Evolutionary conservation across 139 green algal species (phyloP).

Genomic region (Chlorella sp.): DNA sequence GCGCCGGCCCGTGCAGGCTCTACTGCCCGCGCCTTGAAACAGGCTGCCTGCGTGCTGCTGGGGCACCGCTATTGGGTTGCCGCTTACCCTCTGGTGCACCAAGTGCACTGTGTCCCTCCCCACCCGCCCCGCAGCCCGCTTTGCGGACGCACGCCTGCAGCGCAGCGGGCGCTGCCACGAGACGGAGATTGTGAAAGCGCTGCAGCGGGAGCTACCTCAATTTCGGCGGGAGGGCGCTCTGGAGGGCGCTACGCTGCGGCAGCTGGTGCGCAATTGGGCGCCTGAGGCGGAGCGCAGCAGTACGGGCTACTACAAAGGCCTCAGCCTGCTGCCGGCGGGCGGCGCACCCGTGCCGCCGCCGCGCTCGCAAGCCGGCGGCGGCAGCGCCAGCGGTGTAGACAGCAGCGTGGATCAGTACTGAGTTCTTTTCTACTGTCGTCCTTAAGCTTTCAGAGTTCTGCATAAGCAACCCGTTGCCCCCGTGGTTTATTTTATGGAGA

Average conservation of each 20-base stretch:
- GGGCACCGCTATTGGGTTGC: too few relatives aligned
- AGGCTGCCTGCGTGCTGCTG: neutral
- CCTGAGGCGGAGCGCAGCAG: constrained; percentile 59
- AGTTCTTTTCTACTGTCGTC: neutral
- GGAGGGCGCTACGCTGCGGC: constrained; percentile 52
- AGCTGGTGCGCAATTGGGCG: constrained; percentile 77
- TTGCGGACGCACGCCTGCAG: constrained; percentile 63
- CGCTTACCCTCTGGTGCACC: too few relatives aligned
- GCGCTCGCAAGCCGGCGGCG: neutral
- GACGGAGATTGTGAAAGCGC: constrained; percentile 69
- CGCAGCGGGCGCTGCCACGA: constrained; percentile 76
- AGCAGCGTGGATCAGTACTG: neutral
- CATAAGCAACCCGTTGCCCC: too few relatives aligned
- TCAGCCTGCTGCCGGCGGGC: constrained; percentile 31
- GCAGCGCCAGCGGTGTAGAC: neutral
- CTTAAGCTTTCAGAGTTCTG: too few relatives aligned
- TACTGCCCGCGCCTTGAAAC: too few relatives aligned
- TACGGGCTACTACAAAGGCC: constrained; percentile 63
- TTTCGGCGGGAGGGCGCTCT: constrained; percentile 61
- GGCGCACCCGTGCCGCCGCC: neutral
- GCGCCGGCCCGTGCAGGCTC: too few relatives aligned
- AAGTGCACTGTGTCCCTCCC: too few relatives aligned
- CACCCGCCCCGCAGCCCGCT: constrained; percentile 28
- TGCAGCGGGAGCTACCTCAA: constrained; percentile 41
- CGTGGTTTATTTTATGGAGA: too few relatives aligned